Base-by-base conservation (phyloP, 768 basidiomycete genomes). In the Daedaleopsis sinensis region DNA sequence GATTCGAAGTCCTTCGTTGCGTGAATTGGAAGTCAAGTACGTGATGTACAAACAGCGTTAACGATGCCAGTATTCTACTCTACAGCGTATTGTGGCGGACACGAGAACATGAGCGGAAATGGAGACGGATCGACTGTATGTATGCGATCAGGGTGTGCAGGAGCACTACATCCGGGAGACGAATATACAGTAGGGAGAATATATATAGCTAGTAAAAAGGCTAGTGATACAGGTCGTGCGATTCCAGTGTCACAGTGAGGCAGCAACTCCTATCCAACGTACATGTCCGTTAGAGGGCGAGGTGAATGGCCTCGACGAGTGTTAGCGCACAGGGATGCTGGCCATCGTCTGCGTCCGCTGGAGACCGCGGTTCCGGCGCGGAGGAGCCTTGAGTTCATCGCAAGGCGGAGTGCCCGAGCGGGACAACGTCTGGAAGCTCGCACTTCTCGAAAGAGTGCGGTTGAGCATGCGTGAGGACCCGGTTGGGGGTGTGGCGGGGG, bases 341-440 rank as follows among this genome's bases (percentile, higher is more conserved):
- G 23, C 55, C 35, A 52, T 27, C 19, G 61, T 62, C 37, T 62
- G 42, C 44, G 61, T 62, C 18, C 61, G 61, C 35, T 27, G 35
- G 12, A 62, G 61, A 2, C 55, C 61, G 48, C 52, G 59, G 5
- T 37, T 49, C 1, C 60, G 60, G 55, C 27, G 13, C 32, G 55
- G 11, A 42, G 51, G 0, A 36, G 61, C 2, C 39, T 42, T 42
- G 51, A 35, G 12, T 7, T n/a, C 32, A n/a, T 44, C 37, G 47
- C 10, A 9, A 18, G 55, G 55, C 4, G 61, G 61, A 13, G 61
- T 57, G 8, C 55, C 46, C 11, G 55, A 10, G 11, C 55, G 55
- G 42, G 61, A 52, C 8, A 49, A 21, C 9, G 51, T 5, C 13
- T 43, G n/a, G 21, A 23, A 55, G 24, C 52, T 49, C 52, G 47